Evolutionary conservation across 805 yeast genomes (phyloP).

Genomic region (Sugiyamaella chiloensis): DNA sequence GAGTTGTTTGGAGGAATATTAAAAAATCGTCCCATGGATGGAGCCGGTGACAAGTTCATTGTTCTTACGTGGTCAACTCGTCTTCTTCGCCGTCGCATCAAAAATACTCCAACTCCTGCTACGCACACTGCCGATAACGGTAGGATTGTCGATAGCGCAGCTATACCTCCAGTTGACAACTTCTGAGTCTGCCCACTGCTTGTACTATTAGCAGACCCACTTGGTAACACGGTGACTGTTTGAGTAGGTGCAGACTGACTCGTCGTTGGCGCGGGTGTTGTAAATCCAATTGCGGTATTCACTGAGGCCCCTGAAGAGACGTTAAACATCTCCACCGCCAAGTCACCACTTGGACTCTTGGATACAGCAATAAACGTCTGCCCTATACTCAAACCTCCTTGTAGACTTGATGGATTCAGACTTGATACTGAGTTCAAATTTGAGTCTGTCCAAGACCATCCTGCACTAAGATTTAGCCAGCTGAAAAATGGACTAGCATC

Average conservation of each 20-base stretch:
- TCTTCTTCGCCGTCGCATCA: conserved; percentile 20
- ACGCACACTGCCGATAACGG: conserved; percentile 41
- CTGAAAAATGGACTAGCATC: conserved; percentile 45
- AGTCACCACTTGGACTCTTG: not conserved
- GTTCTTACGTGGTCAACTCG: conserved; percentile 3
- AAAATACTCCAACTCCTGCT: conserved; percentile 32
- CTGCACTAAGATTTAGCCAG: conserved; percentile 35
- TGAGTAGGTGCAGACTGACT: conserved; percentile 24
- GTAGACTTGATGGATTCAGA: conserved; percentile 8
- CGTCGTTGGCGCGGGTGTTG: conserved; percentile 11
- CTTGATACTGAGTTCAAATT: conserved; percentile 14
- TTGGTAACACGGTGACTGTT: conserved; percentile 22
- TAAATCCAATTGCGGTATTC: conserved; percentile 13
- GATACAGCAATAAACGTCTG: conserved; percentile 24
- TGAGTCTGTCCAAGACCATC: conserved; percentile 43
- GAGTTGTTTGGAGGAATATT: conserved; percentile 8
- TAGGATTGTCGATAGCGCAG: conserved; percentile 46
- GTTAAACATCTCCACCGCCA: conserved; percentile 11
- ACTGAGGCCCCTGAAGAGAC: conserved; percentile 7
- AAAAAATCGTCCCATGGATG: conserved; percentile 16
- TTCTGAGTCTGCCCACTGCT: conserved; percentile 17
- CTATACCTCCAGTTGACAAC: conserved; percentile 37
- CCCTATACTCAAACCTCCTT: conserved; percentile 19
- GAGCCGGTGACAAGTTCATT: conserved; percentile 15
- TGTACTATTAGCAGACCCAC: conserved; percentile 20